Conservation (phyloP, 208 protist genomes). For the Crithidia thermophila region DNA sequence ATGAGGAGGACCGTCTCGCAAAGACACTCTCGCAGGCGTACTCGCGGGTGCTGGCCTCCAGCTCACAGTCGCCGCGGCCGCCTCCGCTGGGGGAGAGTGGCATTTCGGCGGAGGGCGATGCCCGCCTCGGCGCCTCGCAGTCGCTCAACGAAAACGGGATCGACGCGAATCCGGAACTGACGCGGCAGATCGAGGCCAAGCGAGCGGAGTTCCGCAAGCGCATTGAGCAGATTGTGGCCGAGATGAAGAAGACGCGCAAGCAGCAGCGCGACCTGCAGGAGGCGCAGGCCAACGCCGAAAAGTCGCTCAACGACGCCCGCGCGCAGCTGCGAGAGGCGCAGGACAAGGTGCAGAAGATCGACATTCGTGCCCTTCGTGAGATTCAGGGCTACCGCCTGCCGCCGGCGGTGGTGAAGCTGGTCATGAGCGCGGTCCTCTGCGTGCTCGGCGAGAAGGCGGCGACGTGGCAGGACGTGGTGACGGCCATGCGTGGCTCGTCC, state of each 20-base stretch:
- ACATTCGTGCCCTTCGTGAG: slow-evolving; percentile 49
- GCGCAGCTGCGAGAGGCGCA: slow-evolving; percentile 46
- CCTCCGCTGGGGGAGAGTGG: not conserved
- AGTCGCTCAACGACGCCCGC: slow-evolving; percentile 22
- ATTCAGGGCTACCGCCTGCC: slow-evolving; percentile 72
- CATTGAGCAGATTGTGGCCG: slow-evolving; percentile 13
- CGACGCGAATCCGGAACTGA: slow-evolving; percentile 6
- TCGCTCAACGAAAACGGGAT: not conserved
- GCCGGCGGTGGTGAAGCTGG: slow-evolving; percentile 64
- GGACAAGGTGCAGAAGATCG: slow-evolving; percentile 49
- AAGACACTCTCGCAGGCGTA: slow-evolving; percentile 25
- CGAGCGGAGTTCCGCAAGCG: slow-evolving; percentile 1
- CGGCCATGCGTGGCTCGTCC: slow-evolving; percentile 37
- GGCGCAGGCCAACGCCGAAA: slow-evolving; percentile 24
- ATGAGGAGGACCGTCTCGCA: slow-evolving; percentile 20
- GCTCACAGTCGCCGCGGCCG: slow-evolving; percentile 1
- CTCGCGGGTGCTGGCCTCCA: slow-evolving; percentile 11
- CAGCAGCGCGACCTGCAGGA: slow-evolving; percentile 29
- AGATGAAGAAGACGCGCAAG: slow-evolving; percentile 18
- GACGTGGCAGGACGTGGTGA: slow-evolving; percentile 48
- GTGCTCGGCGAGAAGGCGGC: slow-evolving; percentile 49
- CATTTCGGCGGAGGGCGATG: not conserved
- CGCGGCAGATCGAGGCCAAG: slow-evolving; percentile 27
- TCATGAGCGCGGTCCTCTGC: slow-evolving; percentile 65
- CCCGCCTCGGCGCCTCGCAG: not conserved